These are phyloP conservation scores for Bassia scoparia DNA, from an alignment of 148 eudicot species.

Conservation along the genomic window DNA sequence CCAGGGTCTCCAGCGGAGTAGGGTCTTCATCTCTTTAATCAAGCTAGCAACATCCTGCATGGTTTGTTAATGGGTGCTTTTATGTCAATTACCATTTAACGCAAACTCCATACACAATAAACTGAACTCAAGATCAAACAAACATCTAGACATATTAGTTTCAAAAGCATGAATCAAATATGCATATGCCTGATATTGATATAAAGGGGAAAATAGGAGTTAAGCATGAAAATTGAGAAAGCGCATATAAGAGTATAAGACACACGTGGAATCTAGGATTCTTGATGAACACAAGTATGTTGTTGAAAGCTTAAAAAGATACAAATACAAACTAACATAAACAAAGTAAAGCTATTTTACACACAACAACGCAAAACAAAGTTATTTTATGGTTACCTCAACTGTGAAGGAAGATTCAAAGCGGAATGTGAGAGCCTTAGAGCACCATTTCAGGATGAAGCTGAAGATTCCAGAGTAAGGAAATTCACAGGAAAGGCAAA, in stretches of 20 bases:
- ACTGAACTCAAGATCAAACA: background rate
- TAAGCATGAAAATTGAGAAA: background rate
- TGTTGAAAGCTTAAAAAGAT: background rate
- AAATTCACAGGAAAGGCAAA: conserved; percentile 56
- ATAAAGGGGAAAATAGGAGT: background rate
- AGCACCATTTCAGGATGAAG: conserved; percentile 68
- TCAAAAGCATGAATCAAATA: too few species aligned
- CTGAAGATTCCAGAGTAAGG: conserved; percentile 59
- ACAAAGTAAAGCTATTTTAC: background rate
- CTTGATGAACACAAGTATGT: too few species aligned
- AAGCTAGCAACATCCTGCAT: conserved; percentile 62
- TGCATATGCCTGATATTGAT: background rate
- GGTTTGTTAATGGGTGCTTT: background rate
- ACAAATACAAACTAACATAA: background rate
- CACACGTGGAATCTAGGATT: background rate
- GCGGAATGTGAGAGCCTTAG: conserved; percentile 43
- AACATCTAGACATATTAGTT: background rate
- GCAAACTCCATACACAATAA: too few species aligned
- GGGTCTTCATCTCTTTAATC: conserved; percentile 44
- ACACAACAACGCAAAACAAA: background rate
- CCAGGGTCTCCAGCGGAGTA: conserved; percentile 38
- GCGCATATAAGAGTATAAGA: too few species aligned
- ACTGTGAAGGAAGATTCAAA: conserved; percentile 41
- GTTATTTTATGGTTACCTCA: conserved; percentile 46
- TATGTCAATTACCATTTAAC: background rate